Evolutionary conservation across 2,329 filamentous ascomycete species (phyloP), one percentile per base, ranked within the genome.

Genomic region (Ilyonectria mors-panacis): DNA sequence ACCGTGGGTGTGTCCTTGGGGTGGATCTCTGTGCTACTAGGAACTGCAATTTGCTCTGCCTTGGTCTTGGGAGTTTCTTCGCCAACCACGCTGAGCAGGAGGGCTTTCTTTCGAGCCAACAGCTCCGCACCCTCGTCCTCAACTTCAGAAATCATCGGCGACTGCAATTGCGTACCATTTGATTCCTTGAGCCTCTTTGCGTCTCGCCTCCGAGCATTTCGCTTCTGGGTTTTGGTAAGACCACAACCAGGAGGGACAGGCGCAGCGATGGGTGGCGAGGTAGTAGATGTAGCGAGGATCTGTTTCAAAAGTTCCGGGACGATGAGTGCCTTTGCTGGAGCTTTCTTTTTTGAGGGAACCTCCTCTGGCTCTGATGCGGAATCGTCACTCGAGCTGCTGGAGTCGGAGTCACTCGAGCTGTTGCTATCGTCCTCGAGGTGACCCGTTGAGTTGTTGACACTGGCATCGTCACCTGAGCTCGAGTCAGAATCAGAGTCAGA

Each of bases 161-260:
- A 53, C 59, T 71, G 42, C 28, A 77, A 73, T 21, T 75, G 74
- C 3, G 55, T 48, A 4, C 64, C 59, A 4, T 68, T 63, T 6
- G 68, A 30, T 15, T 60, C 55, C 35, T 47, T 70, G 15, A 72
- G 12, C 2, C 67, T 69, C 62, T 83, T 82, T 3, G 79, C 78
- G 3, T 78, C 77, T 37, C 83, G 83, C 48, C 87, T 82, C 30
- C 87, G 81, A 9, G 82, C 83, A 67, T 89, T 89, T 6, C 87
- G 83, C 66, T 82, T 86, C 70, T 85, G 84, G 0, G 87, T 89
- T 37, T 73, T 79, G 0, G 78, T 76, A 56, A 85, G 75, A 2
- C 84, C 84, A 17, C 75, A 67, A 1, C 78, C 78, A 6, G 82
- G 81, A 4, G 76, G 67, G 1, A 79, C 77, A 10, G 69, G 61